phyloP scores from a whole-genome alignment of 1,139 yeast species.

The Debaryomyces subglobosus region DNA sequence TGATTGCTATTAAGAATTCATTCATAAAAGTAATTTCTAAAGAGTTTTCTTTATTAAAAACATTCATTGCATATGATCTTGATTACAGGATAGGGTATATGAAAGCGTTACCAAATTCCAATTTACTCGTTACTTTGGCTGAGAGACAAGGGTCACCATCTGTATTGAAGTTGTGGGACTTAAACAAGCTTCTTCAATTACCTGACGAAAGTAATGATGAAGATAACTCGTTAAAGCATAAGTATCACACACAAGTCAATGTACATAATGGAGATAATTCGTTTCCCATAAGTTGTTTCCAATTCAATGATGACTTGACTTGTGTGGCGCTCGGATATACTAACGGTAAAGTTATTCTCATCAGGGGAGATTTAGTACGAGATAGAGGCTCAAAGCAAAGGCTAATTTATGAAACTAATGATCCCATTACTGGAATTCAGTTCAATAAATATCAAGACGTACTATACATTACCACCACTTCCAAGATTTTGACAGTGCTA shows the following conservation, averaged over 20 bases:
- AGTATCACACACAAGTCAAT: slow-evolving; percentile 37
- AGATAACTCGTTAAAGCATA: slow-evolving; percentile 36
- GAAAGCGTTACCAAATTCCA: slow-evolving; percentile 47
- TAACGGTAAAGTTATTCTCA: slow-evolving; percentile 79
- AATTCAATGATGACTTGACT: slow-evolving; percentile 57
- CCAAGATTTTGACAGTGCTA: slow-evolving; percentile 69
- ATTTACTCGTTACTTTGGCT: slow-evolving; percentile 68
- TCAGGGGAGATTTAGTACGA: slow-evolving; percentile 84
- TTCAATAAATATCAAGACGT: slow-evolving; percentile 51
- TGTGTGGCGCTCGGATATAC: slow-evolving; percentile 83
- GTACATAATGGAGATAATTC: slow-evolving; percentile 61
- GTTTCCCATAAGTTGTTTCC: slow-evolving; percentile 72
- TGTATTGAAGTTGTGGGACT: slow-evolving; percentile 72
- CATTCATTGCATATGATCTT: slow-evolving; percentile 65
- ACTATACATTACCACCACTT: slow-evolving; percentile 68
- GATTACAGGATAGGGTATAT: slow-evolving; percentile 67
- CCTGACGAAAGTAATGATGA: slow-evolving; percentile 32
- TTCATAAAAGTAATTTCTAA: slow-evolving; percentile 61
- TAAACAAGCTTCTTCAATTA: slow-evolving; percentile 49
- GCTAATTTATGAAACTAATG: slow-evolving; percentile 66
- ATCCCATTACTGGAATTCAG: slow-evolving; percentile 80
- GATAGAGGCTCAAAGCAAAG: slow-evolving; percentile 93
- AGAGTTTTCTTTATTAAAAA: slow-evolving; percentile 46
- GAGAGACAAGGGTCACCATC: slow-evolving; percentile 74
- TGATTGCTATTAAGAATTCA: slow-evolving; percentile 60